Conservation (phyloP, 176 grass and related monocot genomes). For the maize (Zea mays) region Zm-B73-REFERENCE-NAM-5.0 NC_050103.1:166198001-166198500, state of each 20-base stretch:
- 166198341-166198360: not conserved
- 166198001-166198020: no score
- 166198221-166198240: conserved; percentile 10
- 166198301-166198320: not conserved
- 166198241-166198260: conserved; percentile 1
- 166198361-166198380: not conserved
- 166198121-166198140: no score
- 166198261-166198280: not conserved
- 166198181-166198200: not conserved
- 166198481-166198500: conserved; percentile 10
- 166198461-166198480: not conserved
- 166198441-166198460: conserved; percentile 15
- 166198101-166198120: no score
- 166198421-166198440: not conserved
- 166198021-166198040: no score
- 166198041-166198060: no score
- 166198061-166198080: no score
- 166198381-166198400: conserved; percentile 18
- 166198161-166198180: no score
- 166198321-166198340: not conserved
- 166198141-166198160: no score
- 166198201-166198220: not conserved
- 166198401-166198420: conserved; percentile 12
- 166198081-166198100: no score
- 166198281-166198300: not conserved